Percentiles rank a stretch among this genome's conserved stretches.
These are phyloP conservation scores for Chalara sp. DNA, from an alignment of 2,329 filamentous ascomycete genomes.

Conservation along the genomic window DNA sequence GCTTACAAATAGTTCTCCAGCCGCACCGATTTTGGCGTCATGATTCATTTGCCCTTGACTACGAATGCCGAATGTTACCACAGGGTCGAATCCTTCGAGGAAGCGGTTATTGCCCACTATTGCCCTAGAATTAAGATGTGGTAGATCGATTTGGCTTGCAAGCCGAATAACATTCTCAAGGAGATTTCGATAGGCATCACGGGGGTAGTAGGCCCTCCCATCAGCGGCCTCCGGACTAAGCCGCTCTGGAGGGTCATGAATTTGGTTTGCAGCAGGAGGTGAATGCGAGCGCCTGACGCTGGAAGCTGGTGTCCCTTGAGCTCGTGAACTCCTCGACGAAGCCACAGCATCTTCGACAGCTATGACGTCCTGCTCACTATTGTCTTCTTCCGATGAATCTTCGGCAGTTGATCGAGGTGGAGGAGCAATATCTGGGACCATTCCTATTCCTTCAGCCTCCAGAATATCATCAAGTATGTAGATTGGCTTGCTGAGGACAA, in stretches of 20 bases:
- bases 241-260: conserved; percentile 1
- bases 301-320: not conserved
- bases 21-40: conserved; percentile 22
- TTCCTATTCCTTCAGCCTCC: not conserved
- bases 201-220: not conserved
- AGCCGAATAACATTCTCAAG: conserved; percentile 12
- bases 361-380: not conserved
- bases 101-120: not conserved
- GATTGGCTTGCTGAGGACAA: conserved; percentile 1
- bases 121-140: conserved; percentile 1
- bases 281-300: conserved; percentile 3
- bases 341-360: not conserved
- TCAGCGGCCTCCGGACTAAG: not conserved
- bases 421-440: not conserved
- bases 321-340: conserved; percentile 1
- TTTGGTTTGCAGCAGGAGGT: not conserved
- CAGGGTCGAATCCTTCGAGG: conserved; percentile 5
- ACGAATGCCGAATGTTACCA: conserved; percentile 12
- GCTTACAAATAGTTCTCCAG: conserved; percentile 24
- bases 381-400: not conserved
- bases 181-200: conserved; percentile 8
- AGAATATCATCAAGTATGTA: not conserved
- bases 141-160: conserved; percentile 6
- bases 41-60: conserved; percentile 14
- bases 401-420: not conserved